These are phyloP conservation scores for Quambalaria eucalypti DNA, from an alignment of 1,284 basidiomycete genomes.

Conservation along the genomic window DNA sequence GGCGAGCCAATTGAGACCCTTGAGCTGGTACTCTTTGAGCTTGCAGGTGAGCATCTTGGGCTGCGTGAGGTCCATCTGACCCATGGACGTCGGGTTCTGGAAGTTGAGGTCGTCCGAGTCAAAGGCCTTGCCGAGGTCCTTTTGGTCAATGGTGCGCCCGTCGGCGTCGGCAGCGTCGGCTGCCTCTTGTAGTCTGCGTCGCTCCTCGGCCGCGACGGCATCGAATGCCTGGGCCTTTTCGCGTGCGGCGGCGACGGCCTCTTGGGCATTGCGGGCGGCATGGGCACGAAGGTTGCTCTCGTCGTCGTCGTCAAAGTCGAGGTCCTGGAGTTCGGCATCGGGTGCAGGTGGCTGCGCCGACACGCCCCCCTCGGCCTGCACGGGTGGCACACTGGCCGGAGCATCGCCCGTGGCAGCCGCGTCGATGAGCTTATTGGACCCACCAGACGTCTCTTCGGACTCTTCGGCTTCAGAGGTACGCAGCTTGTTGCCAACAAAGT, in stretches of 20 bases:
- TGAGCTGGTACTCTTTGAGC: conserved; percentile 96
- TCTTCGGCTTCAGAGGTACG: conserved; percentile 90
- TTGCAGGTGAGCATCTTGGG: conserved; percentile 94
- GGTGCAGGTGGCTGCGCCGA: conserved; percentile 51
- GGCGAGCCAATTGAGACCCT: conserved; percentile 95
- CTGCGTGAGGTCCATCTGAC: conserved; percentile 71
- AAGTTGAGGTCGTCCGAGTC: conserved; percentile 88
- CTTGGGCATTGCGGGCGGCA: conserved; percentile 80
- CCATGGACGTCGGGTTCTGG: conserved; percentile 90
- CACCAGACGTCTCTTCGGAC: conserved; percentile 53
- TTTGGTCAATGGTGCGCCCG: conserved; percentile 23
- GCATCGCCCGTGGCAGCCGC: conserved; percentile 12
- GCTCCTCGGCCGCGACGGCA: conserved; percentile 65
- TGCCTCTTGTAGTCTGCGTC: conserved; percentile 56
- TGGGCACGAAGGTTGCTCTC: conserved; percentile 79
- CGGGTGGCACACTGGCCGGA: conserved; percentile 51
- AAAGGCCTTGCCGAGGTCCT: conserved; percentile 40
- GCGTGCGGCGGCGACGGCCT: conserved; percentile 72
- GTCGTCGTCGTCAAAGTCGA: conserved; percentile 94
- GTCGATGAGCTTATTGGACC: conserved; percentile 24
- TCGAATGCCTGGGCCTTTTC: conserved; percentile 80
- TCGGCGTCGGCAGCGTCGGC: conserved; percentile 23
- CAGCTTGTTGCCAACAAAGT: conserved; percentile 97
- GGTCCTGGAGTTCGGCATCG: conserved; percentile 58
- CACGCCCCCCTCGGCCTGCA: conserved; percentile 51